Base-by-base conservation (phyloP, 2,329 filamentous ascomycete species). In the Exophiala calicioides region DNA sequence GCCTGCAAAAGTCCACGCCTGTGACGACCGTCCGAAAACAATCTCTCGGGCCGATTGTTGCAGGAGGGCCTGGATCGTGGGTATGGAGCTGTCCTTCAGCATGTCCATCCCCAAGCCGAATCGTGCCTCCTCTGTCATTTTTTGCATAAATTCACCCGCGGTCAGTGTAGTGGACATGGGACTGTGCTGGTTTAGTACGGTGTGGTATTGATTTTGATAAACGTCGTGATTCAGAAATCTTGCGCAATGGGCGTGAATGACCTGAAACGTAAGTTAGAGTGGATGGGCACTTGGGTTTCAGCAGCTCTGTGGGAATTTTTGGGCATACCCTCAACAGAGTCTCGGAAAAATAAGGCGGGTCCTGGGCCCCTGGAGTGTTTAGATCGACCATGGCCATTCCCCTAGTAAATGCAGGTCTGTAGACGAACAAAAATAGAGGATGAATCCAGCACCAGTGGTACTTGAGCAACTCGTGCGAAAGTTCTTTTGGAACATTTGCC, bases 361-460 rank as follows among this genome's bases (percentile, higher is more conserved):
- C 53, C 38, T 46, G 47, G 8, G 45, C 50, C 8, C 39, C 50
- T 19, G 47, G 48, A 35, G 43, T 42, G 29, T 43, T 57, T 20
- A 51, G 13, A 34, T 55, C 45, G 16, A 55, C 44, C 44, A 55
- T 47, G 29, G 51, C 50, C 50, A 57, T 58, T 19, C 58, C 55
- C 30, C 58, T 40, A 15, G 54, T 60, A 42, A 63, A 63, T 3
- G 61, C 60, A 5, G 61, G 60, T 15, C 61, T 50, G 35, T 63
- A 62, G 7, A 62, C 58, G 40, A 62, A 60, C 18, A 60, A 41
- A 40, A 63, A 63, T 6, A 58, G 50, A 4, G 61, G 60, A 37
- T 61, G 59, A 26, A 59, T 43, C 61, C 61, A 63, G 34, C 58
- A 59, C 58, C 60, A 63, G 34, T 63, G 56, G 31, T 60, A 53